These are phyloP conservation scores for Wickerhamiella occidentalis DNA, from an alignment of 805 yeast species.

Conservation along the genomic window DNA sequence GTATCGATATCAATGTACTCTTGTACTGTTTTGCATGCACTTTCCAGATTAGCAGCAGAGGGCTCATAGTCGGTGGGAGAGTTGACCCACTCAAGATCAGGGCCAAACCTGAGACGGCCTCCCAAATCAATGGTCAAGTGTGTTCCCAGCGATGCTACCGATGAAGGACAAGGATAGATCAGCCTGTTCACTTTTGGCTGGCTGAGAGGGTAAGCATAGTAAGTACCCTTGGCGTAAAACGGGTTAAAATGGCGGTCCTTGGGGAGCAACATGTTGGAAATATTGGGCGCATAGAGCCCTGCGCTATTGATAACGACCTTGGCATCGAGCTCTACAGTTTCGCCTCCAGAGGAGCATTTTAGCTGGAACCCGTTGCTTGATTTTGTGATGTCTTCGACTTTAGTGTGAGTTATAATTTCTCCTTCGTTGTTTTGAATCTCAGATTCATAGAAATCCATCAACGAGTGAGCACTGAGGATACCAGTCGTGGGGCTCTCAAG, in stretches of 20 bases:
- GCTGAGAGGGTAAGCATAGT: slow-evolving; percentile 45
- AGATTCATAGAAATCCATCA: slow-evolving; percentile 48
- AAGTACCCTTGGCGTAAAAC: slow-evolving; percentile 75
- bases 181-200: slow-evolving; percentile 42
- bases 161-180: slow-evolving; percentile 69
- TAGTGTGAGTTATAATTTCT: slow-evolving; percentile 50
- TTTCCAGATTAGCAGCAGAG: slow-evolving; percentile 33
- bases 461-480: slow-evolving; percentile 68
- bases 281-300: slow-evolving; percentile 61
- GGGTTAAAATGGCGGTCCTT: slow-evolving; percentile 42
- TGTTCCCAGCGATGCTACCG: slow-evolving; percentile 70
- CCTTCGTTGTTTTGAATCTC: slow-evolving; percentile 47
- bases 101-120: slow-evolving; percentile 74
- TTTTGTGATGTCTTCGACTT: slow-evolving; percentile 35
- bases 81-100: slow-evolving; percentile 73
- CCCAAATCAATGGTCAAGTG: slow-evolving; percentile 77
- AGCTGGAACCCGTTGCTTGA: slow-evolving; percentile 16
- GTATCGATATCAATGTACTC: slow-evolving; percentile 52
- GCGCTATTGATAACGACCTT: slow-evolving; percentile 63
- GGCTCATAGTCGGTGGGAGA: slow-evolving; percentile 25
- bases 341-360: slow-evolving; percentile 18
- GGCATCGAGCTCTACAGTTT: slow-evolving; percentile 26
- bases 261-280: slow-evolving; percentile 63
- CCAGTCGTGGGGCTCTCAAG: slow-evolving; percentile 75
- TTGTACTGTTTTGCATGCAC: slow-evolving; percentile 42